These are phyloP conservation scores for Rutstroemia sp. DNA, from an alignment of 2,329 filamentous ascomycete genomes.

Conservation along the genomic window DNA sequence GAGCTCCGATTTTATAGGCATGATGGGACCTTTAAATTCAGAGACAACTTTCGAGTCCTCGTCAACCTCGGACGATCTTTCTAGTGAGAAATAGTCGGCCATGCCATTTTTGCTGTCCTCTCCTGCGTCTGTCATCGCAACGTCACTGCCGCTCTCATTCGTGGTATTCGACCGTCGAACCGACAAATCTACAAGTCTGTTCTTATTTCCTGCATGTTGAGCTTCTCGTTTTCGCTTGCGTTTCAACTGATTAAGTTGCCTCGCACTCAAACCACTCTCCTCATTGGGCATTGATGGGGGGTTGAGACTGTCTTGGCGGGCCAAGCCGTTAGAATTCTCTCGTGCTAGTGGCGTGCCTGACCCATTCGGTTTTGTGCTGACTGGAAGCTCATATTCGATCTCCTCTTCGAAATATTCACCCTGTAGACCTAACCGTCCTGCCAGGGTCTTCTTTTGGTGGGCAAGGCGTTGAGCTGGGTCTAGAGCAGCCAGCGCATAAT, in stretches of 20 bases:
- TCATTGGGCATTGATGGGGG: slow-evolving; percentile 36
- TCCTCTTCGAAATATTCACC: slow-evolving; percentile 83
- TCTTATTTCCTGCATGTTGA: slow-evolving; percentile 83
- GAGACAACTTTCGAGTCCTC: slow-evolving; percentile 89
- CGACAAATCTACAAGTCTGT: slow-evolving; percentile 81
- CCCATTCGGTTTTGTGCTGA: slow-evolving; percentile 19
- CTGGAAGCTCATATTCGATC: slow-evolving; percentile 54
- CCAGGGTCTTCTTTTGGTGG: slow-evolving; percentile 84
- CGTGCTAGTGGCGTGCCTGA: slow-evolving; percentile 13
- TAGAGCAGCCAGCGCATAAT: slow-evolving; percentile 74
- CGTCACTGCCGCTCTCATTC: slow-evolving; percentile 17
- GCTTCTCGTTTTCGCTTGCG: slow-evolving; percentile 87
- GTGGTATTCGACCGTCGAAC: slow-evolving; percentile 39
- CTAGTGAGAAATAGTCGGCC: slow-evolving; percentile 84
- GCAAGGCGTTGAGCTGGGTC: slow-evolving; percentile 74
- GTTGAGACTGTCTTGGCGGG: slow-evolving; percentile 31
- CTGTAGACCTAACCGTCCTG: slow-evolving; percentile 72
- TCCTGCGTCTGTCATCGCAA: slow-evolving; percentile 50
- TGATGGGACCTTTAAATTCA: slow-evolving; percentile 81
- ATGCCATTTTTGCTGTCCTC: slow-evolving; percentile 53
- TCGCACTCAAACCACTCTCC: slow-evolving; percentile 73
- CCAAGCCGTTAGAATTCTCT: slow-evolving; percentile 28
- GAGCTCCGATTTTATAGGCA: slow-evolving; percentile 80
- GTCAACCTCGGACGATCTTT: slow-evolving; percentile 68
- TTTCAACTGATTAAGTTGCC: slow-evolving; percentile 91